These are phyloP conservation scores for Arabis alpina DNA, from an alignment of 345 rosid species.

Conservation along the genomic window DNA sequence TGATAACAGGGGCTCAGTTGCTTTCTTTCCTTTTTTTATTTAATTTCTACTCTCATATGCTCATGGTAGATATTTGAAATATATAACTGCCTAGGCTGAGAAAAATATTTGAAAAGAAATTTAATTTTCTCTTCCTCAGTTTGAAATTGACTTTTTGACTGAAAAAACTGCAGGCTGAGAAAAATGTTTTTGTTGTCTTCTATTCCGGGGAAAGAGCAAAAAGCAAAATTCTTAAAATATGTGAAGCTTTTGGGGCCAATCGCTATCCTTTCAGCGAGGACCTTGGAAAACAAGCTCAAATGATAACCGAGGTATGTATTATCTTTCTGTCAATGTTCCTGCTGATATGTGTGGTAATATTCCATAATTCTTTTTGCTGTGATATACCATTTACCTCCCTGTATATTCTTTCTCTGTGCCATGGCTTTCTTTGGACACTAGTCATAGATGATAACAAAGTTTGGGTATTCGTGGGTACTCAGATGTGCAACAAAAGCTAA, in stretches of 20 bases:
- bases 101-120: background rate
- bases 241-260: slow-evolving; percentile 98
- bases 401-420: slow-evolving; percentile 4
- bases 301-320: slow-evolving; percentile 62
- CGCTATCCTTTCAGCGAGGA: slow-evolving; percentile 91
- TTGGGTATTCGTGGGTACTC: slow-evolving; percentile 18
- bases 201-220: slow-evolving; percentile 92
- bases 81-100: background rate
- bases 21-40: slow-evolving; percentile 17
- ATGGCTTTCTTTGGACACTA: slow-evolving; percentile 18
- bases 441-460: slow-evolving; percentile 28
- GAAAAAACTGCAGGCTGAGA: slow-evolving; percentile 72
- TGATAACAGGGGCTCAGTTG: background rate
- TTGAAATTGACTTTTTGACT: slow-evolving; percentile 28
- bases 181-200: slow-evolving; percentile 85
- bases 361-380: slow-evolving; percentile 23
- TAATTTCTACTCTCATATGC: slow-evolving; percentile 20
- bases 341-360: slow-evolving; percentile 2
- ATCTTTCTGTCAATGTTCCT: slow-evolving; percentile 19
- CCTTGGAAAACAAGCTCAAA: slow-evolving; percentile 68
- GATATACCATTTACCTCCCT: slow-evolving; percentile 22
- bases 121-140: slow-evolving; percentile 4
- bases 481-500: slow-evolving; percentile 7
- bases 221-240: slow-evolving; percentile 85
- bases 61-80: slow-evolving; percentile 16